Percentiles rank a stretch among this genome's conserved stretches.
These are phyloP conservation scores for Quercus lobata DNA, from an alignment of 331 rosid species.

Conservation along the genomic window DNA sequence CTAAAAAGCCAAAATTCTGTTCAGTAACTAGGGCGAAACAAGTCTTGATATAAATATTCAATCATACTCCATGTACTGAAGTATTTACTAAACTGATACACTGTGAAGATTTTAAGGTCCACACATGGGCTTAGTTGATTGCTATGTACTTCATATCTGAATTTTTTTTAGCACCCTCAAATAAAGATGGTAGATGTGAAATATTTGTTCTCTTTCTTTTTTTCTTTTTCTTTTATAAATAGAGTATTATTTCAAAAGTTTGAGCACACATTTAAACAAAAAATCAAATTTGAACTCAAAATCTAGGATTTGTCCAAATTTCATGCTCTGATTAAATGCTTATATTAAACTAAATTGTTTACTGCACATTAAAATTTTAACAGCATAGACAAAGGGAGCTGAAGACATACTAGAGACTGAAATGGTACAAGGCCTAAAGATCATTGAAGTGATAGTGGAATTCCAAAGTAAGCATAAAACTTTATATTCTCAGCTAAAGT, in stretches of 20 bases:
- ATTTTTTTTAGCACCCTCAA: background rate
- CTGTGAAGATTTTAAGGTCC: background rate
- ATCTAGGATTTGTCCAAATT: background rate
- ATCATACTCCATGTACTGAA: background rate
- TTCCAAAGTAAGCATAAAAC: background rate
- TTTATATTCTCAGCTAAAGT: background rate
- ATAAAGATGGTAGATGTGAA: background rate
- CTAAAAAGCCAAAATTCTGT: background rate
- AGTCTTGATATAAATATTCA: background rate
- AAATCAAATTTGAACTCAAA: background rate
- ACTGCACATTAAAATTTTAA: background rate
- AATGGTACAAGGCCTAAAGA: background rate
- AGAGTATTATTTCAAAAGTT: background rate
- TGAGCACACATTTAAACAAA: background rate
- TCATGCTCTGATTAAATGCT: background rate
- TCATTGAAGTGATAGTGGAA: background rate
- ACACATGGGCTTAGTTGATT: background rate
- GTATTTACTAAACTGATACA: background rate
- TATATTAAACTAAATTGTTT: background rate
- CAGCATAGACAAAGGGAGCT: background rate
- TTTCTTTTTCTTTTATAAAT: no score
- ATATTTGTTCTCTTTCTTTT: no score
- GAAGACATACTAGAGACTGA: background rate
- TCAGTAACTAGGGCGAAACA: background rate
- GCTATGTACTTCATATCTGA: background rate